Conservation (phyloP, 768 basidiomycete species). For the Kwoniella newhampshirensis region DNA sequence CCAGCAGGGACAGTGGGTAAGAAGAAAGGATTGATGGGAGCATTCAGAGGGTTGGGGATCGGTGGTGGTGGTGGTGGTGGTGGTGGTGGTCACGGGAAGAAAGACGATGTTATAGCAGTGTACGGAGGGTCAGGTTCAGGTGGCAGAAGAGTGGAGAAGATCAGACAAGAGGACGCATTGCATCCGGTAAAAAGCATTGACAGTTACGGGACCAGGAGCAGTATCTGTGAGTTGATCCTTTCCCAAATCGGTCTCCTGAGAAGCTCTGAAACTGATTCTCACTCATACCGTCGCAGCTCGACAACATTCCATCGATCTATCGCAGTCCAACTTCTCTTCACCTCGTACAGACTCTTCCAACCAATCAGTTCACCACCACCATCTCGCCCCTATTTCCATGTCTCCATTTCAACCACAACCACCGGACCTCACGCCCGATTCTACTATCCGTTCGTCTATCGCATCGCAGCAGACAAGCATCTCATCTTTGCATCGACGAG, state of each 20-base stretch:
- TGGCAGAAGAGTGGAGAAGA: neutral
- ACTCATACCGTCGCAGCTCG: conserved; percentile 2
- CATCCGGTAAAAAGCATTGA: conserved; percentile 7
- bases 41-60: conserved; percentile 8
- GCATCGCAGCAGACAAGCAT: conserved; percentile 12
- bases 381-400: conserved; percentile 16
- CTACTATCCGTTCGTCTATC: conserved; percentile 14
- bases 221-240: conserved; percentile 11
- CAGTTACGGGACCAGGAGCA: conserved; percentile 11
- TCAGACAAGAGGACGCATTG: neutral
- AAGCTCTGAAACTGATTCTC: neutral
- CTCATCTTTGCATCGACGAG: conserved; percentile 15
- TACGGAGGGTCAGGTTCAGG: too few species aligned
- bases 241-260: neutral
- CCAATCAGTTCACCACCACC: conserved; percentile 10
- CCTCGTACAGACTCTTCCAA: conserved; percentile 7
- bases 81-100: too few species aligned
- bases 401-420: conserved; percentile 21
- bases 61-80: conserved; percentile 5
- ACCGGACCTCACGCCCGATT: conserved; percentile 20
- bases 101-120: too few species aligned
- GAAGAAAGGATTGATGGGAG: conserved; percentile 21
- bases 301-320: conserved; percentile 13
- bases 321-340: conserved; percentile 9
- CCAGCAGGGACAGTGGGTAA: conserved; percentile 1